Base-by-base conservation (phyloP, 495 filamentous ascomycete species). In the Penicillium pulvis region DNA sequence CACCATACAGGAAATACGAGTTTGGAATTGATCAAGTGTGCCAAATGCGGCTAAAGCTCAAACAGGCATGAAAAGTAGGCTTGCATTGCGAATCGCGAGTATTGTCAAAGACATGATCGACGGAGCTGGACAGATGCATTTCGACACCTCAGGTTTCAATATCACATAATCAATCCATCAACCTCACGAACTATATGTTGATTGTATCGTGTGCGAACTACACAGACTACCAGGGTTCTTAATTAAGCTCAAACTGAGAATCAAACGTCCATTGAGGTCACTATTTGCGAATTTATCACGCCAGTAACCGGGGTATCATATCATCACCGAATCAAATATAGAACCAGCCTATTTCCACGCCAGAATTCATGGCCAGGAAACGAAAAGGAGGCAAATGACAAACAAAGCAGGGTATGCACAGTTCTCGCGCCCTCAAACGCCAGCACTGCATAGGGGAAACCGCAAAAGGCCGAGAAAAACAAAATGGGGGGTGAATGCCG, bases 251-350 rank as follows among this genome's bases (percentile, higher is more conserved):
- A 17, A 41, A 41, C 2, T 41, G 16, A 41, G 16, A 4, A 41
- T 41, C 14, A 41, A 41, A n/a, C 14, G 16, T 41, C 14, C 39
- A 41, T 41, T 41, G 39, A 41, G 39, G 39, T 17, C n/a, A 41
- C 16, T 41, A 41, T 17, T 41, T 41, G 39, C 39, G 39, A 41
- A 6, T 41, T 41, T 41, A 23, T 41, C 48, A 51, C 28, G 50
- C 50, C 33, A 35, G 50, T 59, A 60, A 35, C 58, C 44, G 66
- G 66, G 66, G 66, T 69, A 71, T 71, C 68, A 71, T 70, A 36
- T 66, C 57, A 61, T 67, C 52, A 59, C 63, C 55, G 39, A 56
- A 45, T 17, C 33, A 20, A 41, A 51, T 58, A 52, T 3, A 53
- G 39, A 39, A 55, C 4, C 20, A 58, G 45, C 9, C 42, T 24